These are phyloP conservation scores for Zymoseptoria brevis DNA, from an alignment of 2,329 filamentous ascomycete genomes.

Conservation along the genomic window DNA sequence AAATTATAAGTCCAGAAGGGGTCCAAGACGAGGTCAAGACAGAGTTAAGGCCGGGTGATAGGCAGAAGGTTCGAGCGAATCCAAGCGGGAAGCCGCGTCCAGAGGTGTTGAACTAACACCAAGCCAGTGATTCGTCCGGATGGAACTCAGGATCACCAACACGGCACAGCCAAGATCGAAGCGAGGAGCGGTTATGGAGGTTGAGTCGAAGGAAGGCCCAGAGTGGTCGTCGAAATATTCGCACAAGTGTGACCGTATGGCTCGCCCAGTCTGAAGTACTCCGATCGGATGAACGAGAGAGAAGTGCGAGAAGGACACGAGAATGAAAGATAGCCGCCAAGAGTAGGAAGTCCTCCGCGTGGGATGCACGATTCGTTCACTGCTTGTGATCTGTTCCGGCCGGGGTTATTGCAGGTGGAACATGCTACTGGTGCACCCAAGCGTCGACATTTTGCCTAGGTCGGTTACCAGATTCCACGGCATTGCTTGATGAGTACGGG, in stretches of 20 bases:
- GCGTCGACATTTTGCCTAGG: background rate
- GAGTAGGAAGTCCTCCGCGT: background rate
- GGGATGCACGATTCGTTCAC: background rate
- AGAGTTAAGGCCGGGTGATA: background rate
- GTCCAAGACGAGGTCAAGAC: background rate
- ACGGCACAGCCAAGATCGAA: background rate
- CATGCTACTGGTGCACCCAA: background rate
- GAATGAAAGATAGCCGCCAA: background rate
- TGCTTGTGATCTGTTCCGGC: background rate
- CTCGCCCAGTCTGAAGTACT: background rate
- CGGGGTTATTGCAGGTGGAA: background rate
- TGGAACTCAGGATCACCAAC: background rate
- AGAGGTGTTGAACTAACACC: background rate
- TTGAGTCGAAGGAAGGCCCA: background rate
- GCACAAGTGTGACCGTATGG: background rate
- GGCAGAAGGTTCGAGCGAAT: background rate
- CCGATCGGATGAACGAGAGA: background rate
- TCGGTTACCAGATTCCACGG: background rate
- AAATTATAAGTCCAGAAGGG: background rate
- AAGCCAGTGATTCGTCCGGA: background rate
- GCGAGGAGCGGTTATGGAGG: background rate
- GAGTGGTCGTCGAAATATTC: background rate
- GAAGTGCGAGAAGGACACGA: background rate
- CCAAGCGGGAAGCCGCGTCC: background rate
- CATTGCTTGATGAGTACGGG: background rate